Evolutionary conservation across 31 red algal species (phyloP).

Genomic region (Asparagopsis taxiformis): DNA sequence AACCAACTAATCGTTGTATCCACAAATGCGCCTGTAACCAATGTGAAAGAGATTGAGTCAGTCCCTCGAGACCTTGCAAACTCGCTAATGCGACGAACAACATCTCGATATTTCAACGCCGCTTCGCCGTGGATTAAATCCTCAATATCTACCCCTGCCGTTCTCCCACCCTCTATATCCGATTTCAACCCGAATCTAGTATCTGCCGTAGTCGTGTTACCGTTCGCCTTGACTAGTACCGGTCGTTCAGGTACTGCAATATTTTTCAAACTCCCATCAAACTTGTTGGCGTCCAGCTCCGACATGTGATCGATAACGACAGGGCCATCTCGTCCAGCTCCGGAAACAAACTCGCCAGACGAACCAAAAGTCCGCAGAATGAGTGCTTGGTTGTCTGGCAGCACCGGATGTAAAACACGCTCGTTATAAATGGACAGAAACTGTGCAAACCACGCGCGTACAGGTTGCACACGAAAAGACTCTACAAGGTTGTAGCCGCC

Average conservation of each 20-base stretch:
- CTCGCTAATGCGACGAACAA: slow-evolving; percentile 30
- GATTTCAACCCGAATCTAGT: slow-evolving; percentile 4
- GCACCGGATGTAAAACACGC: slow-evolving; percentile 44
- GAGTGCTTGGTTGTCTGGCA: slow-evolving; percentile 25
- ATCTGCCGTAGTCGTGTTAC: slow-evolving; percentile 7
- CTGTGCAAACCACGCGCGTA: slow-evolving; percentile 56
- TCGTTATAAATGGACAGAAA: slow-evolving; percentile 41
- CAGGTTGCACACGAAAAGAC: slow-evolving; percentile 13
- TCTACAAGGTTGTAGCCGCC: slow-evolving; percentile 36
- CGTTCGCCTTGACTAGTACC: slow-evolving; percentile 36
- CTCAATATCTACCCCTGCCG: slow-evolving; percentile 17
- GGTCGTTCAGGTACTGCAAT: slow-evolving; percentile 48
- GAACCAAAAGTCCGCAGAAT: slow-evolving; percentile 4
- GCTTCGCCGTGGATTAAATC: slow-evolving; percentile 16
- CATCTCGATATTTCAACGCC: slow-evolving; percentile 8
- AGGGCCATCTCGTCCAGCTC: slow-evolving; percentile 3
- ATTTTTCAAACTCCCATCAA: slow-evolving; percentile 19
- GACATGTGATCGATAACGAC: slow-evolving; percentile 13
- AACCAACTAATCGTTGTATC: slow-evolving; percentile 39
- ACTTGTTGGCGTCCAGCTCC: slow-evolving; percentile 38
- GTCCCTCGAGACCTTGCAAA: slow-evolving; percentile 44
- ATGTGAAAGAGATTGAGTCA: slow-evolving; percentile 22
- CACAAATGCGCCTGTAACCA: slow-evolving; percentile 22
- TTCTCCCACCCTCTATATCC: not conserved
- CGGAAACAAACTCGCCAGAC: slow-evolving; percentile 13